phyloP scores from a whole-genome alignment of 2,329 filamentous ascomycete genomes.

The Escovopsis weberi region DNA sequence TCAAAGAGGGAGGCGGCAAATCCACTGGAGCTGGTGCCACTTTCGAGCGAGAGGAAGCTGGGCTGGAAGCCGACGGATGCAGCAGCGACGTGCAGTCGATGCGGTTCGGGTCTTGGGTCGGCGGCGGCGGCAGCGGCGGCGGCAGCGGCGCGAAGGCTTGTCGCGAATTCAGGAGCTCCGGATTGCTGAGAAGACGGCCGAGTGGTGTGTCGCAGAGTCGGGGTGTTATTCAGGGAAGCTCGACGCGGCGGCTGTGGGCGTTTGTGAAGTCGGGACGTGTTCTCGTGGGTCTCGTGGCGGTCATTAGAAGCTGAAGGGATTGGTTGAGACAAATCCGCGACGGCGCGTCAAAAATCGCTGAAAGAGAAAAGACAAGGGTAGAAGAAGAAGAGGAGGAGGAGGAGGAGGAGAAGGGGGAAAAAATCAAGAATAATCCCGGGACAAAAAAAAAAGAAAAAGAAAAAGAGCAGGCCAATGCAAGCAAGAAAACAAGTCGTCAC shows the following conservation, averaged over 20 bases:
- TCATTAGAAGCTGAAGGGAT: constrained; percentile 30
- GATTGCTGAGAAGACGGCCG: constrained; percentile 28
- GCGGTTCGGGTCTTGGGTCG: constrained; percentile 27
- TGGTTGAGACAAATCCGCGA: constrained; percentile 33
- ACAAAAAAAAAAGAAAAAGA: no score
- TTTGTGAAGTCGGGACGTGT: constrained; percentile 15
- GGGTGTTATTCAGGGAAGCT: constrained; percentile 9
- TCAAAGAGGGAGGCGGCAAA: constrained; percentile 21
- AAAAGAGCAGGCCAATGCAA: no score
- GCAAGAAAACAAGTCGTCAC: no score
- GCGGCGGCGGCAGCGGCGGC: constrained; percentile 20
- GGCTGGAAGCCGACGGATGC: constrained; percentile 34
- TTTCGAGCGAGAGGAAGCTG: constrained; percentile 15
- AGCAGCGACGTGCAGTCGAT: constrained; percentile 30
- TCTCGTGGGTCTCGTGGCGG: constrained; percentile 40
- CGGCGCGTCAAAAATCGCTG: constrained; percentile 13
- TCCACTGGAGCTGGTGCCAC: constrained; percentile 17
- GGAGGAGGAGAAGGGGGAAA: background rate
- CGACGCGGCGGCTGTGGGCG: no score
- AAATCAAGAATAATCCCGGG: no score
- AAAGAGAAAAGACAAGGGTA: background rate
- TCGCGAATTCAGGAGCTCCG: constrained; percentile 34
- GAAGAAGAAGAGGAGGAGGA: background rate
- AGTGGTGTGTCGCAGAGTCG: constrained; percentile 27
- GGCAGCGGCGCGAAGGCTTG: constrained; percentile 30